Evolutionary conservation across 352 stramenopile species (phyloP), one percentile per base, ranked within the genome.

Genomic region (Pythium aphanidermatum): DNA sequence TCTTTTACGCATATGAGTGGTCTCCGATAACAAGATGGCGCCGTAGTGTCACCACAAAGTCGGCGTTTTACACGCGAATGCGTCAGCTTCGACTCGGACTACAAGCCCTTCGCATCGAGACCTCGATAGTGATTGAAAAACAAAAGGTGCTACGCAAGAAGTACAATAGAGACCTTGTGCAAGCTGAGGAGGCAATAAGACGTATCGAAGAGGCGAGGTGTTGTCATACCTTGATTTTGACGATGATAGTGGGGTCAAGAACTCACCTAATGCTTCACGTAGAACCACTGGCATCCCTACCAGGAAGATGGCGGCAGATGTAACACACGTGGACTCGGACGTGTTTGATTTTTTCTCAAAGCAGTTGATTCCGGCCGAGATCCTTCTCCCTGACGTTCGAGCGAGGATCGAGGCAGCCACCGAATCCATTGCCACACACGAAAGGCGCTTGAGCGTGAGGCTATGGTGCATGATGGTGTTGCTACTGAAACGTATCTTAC

Each of bases 311-410:
- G 46, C 34, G 7, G 62, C 55, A 9, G 55, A 73, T 11, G 54
- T 61, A 10, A 53, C 59, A 3, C 46, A 74, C 33, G 58, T 87
- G 4, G 70, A 84, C 48, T 87, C 75, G 29, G 73, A 85, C 43
- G 57, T 59, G 6, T 85, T 87, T 28, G 75, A 87, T 36, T 70
- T 71, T 0, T 79, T 73, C 34, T 84, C 73, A 0, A 84, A 79
- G 48, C 75, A 85, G 50, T 67, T 85, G 21, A 60, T 87, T 21
- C 59, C 65, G 1, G 61, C 52, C 1, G 57, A 75, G 42, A 78
- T 61, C 5, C 25, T 85, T 11, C 29, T 85, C 12, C 75, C 73
- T 1, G 59, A 81, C 5, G n/a, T 87, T 4, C 55, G 44, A 20
- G 35, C 36, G 13, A 61, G 60, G 0, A 32, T 87, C 0, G 58